Base-by-base conservation (phyloP, 1,284 basidiomycete species). In the Trametes versicolor region DNA sequence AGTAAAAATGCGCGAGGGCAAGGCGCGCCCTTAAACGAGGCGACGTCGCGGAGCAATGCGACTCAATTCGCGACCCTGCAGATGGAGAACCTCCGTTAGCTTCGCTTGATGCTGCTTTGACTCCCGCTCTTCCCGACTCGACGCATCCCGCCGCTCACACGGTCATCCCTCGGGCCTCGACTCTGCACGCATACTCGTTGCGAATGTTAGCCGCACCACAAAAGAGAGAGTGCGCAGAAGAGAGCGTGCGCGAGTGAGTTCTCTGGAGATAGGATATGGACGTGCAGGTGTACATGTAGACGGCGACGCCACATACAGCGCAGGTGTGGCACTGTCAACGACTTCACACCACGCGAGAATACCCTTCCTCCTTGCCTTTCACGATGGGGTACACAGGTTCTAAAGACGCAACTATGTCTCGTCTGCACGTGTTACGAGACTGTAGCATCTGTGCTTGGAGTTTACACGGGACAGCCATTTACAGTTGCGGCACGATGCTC, bases 21-120 rank as follows among this genome's bases (percentile, higher is more conserved):
- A 25, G 25, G n/a, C 23, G 54, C 41, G 23, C 27, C 41, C 27
- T 56, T 34, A 23, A 47, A 56, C 29, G 54, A 56, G 54, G 54
- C 41, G 23, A 56, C 17, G 54, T 32, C 54, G 54, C 34, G 54
- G 29, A 34, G 36, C 27, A 47, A 45, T 45, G 41, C 41, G 27
- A 47, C 34, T 36, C 23, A 13, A 21, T 13, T 17, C 23, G 54
- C 53, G 53, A 55, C 54, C 54, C 54, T 56, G 54, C 25, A 27
- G 54, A 56, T 32, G 39, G 41, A 17, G 29, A 29, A 45, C 54
- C 29, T 45, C 54, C 41, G 29, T 47, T n/a, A 27, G 54, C 32
- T 32, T 56, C 29, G 41, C 29, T 15, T 56, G 41, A 34, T 56
- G 54, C 41, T 17, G 15, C 54, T 47, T 55, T 17, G 12, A 45